These are phyloP conservation scores for Phaeodactylum tricornutum DNA, from an alignment of 108 stramenopile species.

Conservation along the genomic window DNA sequence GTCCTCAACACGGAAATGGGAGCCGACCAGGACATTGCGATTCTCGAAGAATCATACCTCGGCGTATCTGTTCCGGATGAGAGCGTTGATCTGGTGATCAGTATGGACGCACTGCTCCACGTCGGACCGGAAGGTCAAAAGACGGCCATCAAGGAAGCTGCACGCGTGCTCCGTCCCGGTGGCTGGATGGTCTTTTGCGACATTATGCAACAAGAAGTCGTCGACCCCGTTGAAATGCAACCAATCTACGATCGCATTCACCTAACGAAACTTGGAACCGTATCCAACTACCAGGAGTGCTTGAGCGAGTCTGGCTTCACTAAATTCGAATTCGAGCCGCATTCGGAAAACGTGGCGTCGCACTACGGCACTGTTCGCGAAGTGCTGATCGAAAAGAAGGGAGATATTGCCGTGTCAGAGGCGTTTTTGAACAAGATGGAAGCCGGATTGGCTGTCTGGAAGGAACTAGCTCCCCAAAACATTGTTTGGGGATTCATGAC, in stretches of 20 bases:
- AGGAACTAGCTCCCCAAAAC: conserved; percentile 18
- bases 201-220: conserved; percentile 24
- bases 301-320: conserved; percentile 21
- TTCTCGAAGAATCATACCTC: conserved; percentile 31
- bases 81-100: conserved; percentile 26
- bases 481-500: conserved; percentile 35
- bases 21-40: conserved; percentile 9
- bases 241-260: conserved; percentile 32
- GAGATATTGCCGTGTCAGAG: conserved; percentile 14
- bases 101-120: conserved; percentile 29
- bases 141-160: conserved; percentile 23
- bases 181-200: conserved; percentile 38
- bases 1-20: conserved; percentile 11
- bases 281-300: conserved; percentile 20
- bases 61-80: conserved; percentile 20
- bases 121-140: conserved; percentile 34
- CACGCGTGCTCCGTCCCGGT: conserved; percentile 31
- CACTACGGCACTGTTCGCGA: conserved; percentile 29
- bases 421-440: conserved; percentile 16
- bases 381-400: conserved; percentile 17
- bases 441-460: conserved; percentile 26
- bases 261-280: conserved; percentile 30
- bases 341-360: conserved; percentile 22
- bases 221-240: conserved; percentile 13
- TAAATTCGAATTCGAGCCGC: conserved; percentile 15